Base-by-base conservation (phyloP, 176 grass and related monocot species). In the Dendrocalamus sinicus region DNA sequence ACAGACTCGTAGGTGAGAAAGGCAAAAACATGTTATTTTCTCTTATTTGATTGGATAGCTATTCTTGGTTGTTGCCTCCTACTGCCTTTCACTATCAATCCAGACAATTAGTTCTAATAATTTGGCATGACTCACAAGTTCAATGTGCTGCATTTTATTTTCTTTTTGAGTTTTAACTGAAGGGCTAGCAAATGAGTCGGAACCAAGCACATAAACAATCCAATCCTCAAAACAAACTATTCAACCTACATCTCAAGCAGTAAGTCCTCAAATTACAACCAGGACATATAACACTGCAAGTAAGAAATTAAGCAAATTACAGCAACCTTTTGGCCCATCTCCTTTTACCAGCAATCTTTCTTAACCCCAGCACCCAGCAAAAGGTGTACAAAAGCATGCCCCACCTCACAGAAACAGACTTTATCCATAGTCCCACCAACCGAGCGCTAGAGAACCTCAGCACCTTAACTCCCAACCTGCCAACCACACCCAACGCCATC, bases 361-460 rank as follows among this genome's bases (percentile, higher is more conserved):
- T 61, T 55, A 32, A 35, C 43, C 46, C 75, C 46, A 84, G 67
- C 40, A 59, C 39, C 35, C 37, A 48, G 43, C 71, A 77, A 63
- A 71, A 71, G 19, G 32, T 13, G 19, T 44, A 66, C 37, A 82
- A 66, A 82, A 58, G 78, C 79, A 72, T 23, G 78, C 6, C 23
- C 75, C 74, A 52, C 69, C 15, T 69, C 51, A 68, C 22, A 60
- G 89, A 26, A 84, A 84, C 70, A 91, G 70, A 59, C 23, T 76
- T 15, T 70, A 80, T 81, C 81, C 85, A 76, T 57, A 88, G 85
- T 77, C 85, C 76, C 71, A 91, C 76, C 85, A 72, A 88, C 83
- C 73, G 45, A 67, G 41, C 68, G 60, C 75, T 80, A 60, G 43
- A 85, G 82, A 73, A 83, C n/a, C 46, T 12, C 58, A 75, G 17